Percentiles rank a stretch among this genome's conserved stretches.
phyloP scores from a whole-genome alignment of 78 protist species.

The Dictyostelium discoideum region dicty_2.7 NC_007089.4:5494001-5494500 shows the following conservation, averaged over 20 bases:
- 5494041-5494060: constrained; percentile 25
- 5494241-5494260: constrained; percentile 56
- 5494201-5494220: constrained; percentile 68
- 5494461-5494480: background rate
- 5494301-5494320: constrained; percentile 9
- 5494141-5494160: constrained; percentile 61
- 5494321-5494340: constrained; percentile 2
- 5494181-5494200: constrained; percentile 60
- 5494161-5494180: constrained; percentile 55
- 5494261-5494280: constrained; percentile 49
- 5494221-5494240: constrained; percentile 65
- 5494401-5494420: background rate
- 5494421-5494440: background rate
- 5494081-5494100: too few species aligned
- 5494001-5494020: constrained; percentile 64
- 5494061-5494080: background rate
- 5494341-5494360: constrained; percentile 22
- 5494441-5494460: background rate
- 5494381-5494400: background rate
- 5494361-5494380: background rate
- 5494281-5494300: constrained; percentile 37
- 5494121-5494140: background rate
- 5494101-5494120: background rate
- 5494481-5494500: background rate
- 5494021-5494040: constrained; percentile 50